Evolutionary conservation across 2,329 filamentous ascomycete species (phyloP), one percentile per base, ranked within the genome.

Genomic region (Parasarocladium wereldwijsianum): DNA sequence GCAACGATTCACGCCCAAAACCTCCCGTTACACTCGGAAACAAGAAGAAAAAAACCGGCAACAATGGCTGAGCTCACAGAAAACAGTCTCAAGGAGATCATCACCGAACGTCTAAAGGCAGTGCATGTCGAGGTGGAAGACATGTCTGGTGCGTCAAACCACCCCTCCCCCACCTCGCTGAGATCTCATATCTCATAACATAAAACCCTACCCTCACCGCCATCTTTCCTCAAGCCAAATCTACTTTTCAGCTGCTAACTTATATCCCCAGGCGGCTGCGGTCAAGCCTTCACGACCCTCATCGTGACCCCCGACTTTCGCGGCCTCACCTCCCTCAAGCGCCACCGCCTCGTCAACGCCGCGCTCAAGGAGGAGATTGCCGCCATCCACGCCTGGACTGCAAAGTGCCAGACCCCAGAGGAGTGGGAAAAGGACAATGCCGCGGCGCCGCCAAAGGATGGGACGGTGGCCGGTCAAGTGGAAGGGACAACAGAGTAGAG

Each of bases 331-430:
- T 81, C 81, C 31, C 71, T 94, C 34, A 84, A 84, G 49, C 70
- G 86, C 34, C 83, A 93, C 55, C 75, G 86, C 24, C 66, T 92
- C 38, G 85, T 93, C 43, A 93, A 94, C 55, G 67, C 67, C 11
- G 74, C 75, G 5, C 63, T 94, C 43, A 87, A 85, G 59, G 70
- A 76, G 26, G 85, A 94, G 58, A 93, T 94, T 50, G 81, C 82
- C 11, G 71, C 70, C 39, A 93, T 94, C 43, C 86, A 94, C 60
- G 86, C 86, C 22, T 94, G 86, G 86, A 92, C 83, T 33, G 83
- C 85, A 17, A 92, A 85, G 57, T 93, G 86, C 52, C 80, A 85
- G 59, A 94, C 86, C 7, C 82, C 83, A 1, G 82, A 85, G 45
- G 83, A 94, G 60, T 93, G 80, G 74, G 71, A 82, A 57, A 74